Percentiles rank a stretch among this genome's conserved stretches.
Evolutionary conservation across 768 basidiomycete species (phyloP).

Genomic region (Tubosaeta sp.): DNA sequence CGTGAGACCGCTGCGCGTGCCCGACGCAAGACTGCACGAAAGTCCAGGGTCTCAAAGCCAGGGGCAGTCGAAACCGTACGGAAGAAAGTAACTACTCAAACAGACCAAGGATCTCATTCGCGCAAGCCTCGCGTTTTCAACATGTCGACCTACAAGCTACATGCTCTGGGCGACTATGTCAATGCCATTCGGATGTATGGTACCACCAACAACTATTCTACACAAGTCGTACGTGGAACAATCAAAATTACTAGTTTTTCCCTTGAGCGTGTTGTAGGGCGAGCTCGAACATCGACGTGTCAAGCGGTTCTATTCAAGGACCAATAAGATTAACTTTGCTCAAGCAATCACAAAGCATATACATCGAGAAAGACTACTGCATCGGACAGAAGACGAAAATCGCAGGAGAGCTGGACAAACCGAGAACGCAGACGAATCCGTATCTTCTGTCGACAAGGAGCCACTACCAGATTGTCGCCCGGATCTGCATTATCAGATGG

Average conservation of each 20-base stretch:
- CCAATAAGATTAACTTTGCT: conserved; percentile 31
- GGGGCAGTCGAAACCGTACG: background rate
- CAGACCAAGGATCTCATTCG: background rate
- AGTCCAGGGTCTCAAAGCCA: background rate
- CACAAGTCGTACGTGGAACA: conserved; percentile 27
- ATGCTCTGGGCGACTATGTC: conserved; percentile 16
- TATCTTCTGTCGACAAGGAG: background rate
- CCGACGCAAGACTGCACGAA: background rate
- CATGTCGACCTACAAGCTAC: conserved; percentile 17
- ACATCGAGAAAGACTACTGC: conserved; percentile 8
- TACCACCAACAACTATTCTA: conserved; percentile 31
- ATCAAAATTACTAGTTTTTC: background rate
- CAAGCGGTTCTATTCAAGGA: conserved; percentile 35
- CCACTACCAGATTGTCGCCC: background rate
- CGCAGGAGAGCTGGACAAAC: background rate
- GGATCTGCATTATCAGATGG: background rate
- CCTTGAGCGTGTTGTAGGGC: background rate
- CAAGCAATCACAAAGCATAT: conserved; percentile 29
- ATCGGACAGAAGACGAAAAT: background rate
- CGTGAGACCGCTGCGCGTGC: conserved; percentile 25
- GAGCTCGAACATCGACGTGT: conserved; percentile 35
- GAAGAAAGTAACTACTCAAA: no score
- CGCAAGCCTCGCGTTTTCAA: conserved; percentile 4
- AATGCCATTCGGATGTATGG: conserved; percentile 9
- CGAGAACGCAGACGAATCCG: background rate